Evolutionary conservation across 805 yeast species (phyloP).

Genomic region (Monosporozyma aquatica): DNA sequence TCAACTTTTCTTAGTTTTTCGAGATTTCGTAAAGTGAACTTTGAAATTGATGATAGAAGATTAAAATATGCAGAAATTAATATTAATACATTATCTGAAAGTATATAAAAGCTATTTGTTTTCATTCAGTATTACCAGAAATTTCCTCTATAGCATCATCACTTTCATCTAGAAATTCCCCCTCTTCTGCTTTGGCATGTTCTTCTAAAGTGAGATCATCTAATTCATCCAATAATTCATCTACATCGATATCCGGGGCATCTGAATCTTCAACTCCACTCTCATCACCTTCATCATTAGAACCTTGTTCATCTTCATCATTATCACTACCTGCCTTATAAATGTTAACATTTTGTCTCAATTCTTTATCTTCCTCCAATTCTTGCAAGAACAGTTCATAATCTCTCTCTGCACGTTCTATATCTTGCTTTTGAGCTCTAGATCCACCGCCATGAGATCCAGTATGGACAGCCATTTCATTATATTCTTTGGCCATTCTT

Average conservation of each 20-base stretch:
- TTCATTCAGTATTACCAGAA: too few species aligned
- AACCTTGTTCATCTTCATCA: too few species aligned
- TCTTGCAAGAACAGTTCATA: slow-evolving; percentile 94
- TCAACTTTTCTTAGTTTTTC: too few species aligned
- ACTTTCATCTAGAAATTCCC: slow-evolving; percentile 1
- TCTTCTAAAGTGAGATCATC: slow-evolving; percentile 84
- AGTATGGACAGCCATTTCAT: slow-evolving; percentile 68
- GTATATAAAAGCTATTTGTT: too few species aligned
- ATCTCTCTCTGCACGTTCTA: slow-evolving; percentile 87
- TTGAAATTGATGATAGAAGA: too few species aligned
- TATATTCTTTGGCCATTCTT: slow-evolving; percentile 96
- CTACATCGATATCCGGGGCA: slow-evolving; percentile 81
- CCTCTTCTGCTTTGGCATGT: slow-evolving; percentile 9
- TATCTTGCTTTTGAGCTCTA: slow-evolving; percentile 77
- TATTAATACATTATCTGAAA: too few species aligned
- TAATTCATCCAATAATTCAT: slow-evolving; percentile 87
- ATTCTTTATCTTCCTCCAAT: slow-evolving; percentile 91
- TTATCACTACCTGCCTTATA: slow-evolving; percentile 53
- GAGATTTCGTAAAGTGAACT: too few species aligned
- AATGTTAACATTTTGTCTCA: slow-evolving; percentile 81
- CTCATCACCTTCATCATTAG: slow-evolving; percentile 43
- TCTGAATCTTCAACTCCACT: slow-evolving; percentile 52
- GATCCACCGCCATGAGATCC: slow-evolving; percentile 19
- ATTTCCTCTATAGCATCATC: too few species aligned
- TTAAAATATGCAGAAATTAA: too few species aligned